Base-by-base conservation (phyloP, 768 basidiomycete genomes). In the Leccinum subgranulosum region DNA sequence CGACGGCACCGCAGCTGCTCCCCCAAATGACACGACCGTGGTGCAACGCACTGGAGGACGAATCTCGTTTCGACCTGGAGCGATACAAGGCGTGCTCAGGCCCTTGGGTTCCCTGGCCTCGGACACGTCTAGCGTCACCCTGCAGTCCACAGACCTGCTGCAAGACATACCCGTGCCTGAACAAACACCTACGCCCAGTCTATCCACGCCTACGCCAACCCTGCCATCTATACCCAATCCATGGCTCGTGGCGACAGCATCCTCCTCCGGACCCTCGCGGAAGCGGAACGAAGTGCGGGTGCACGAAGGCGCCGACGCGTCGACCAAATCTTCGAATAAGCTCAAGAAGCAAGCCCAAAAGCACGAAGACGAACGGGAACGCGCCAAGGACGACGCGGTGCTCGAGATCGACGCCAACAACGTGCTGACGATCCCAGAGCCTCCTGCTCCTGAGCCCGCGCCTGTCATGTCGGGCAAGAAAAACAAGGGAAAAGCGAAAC, bases 251-350 rank as follows among this genome's bases (percentile, higher is more conserved):
- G 74, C 74, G 10, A 63, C 56, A 7, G 51, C 41, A 11, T 43
- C 76, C 1, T 65, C 77, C 4, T 69, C 73, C 21, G 87, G 84
- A 53, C 73, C 76, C 3, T 75, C 84, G 0, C 84, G 84, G 58
- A 92, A 89, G 70, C 82, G 82, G 60, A 95, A 94, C 70, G 83
- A 87, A 57, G 77, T 90, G 10, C 71, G 84, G 4, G 82, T 92
- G 21, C 80, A 81, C 62, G 94, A 92, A 63, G 80, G 81, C 58
- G 88, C 86, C 61, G 77, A 76, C 23, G 68, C 77, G 7, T 68
- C 74, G 28, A 79, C 83, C 43, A 93, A 92, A 68, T 85, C 88
- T 3, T 85, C 85, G 62, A 84, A 87, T 69, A 85, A 85, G 65
- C 78, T 94, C 49, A 84, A 85, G 66, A 96, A 93, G 66, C 76